Evolutionary conservation across 2,329 filamentous ascomycete genomes (phyloP), one percentile per base, ranked within the genome.

Genomic region (Cytospora schulzeri): DNA sequence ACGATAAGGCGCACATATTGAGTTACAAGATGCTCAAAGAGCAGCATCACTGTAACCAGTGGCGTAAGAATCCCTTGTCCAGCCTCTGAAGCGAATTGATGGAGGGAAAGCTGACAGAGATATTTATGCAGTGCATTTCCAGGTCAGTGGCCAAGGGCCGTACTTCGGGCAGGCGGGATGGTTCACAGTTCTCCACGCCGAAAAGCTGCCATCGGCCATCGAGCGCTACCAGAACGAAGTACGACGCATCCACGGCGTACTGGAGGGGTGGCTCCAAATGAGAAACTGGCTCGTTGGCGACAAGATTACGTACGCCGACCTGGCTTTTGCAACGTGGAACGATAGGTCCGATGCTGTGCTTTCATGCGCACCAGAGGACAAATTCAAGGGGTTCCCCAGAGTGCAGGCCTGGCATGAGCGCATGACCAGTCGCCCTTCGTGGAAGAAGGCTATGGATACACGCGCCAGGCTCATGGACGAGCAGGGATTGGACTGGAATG

Each of bases 161-260:
- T 82, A 80, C 67, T 81, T 73, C 56, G 79, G 79, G 12, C 76
- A 81, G 68, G 66, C 68, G 2, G 67, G 63, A 11, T 78, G 77
- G 77, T 80, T 80, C 70, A 59, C 31, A 17, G 62, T 67, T 1
- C 74, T 72, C 38, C 76, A 79, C 66, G 60, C 70, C 0, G 81
- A 83, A 70, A 76, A 80, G 65, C 5, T 85, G 7, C 75, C 74
- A 1, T 77, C 73, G 8, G 83, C 79, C 12, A 73, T 80, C 24
- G 75, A 79, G 17, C 74, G 82, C 9, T 85, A 85, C 71, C 68
- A 68, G 15, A 75, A 78, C 11, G 80, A 85, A 70, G 74, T 80
- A n/a, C 72, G 74, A 19, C 76, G 82, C 7, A 76, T 85, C 1
- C 74, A 77, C 3, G 71, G 73, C 2, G 81, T 85, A 2, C 66